Evolutionary conservation across 495 filamentous ascomycete genomes (phyloP), one percentile per base, ranked within the genome.

Genomic region (Lasiosphaeris hirsuta): DNA sequence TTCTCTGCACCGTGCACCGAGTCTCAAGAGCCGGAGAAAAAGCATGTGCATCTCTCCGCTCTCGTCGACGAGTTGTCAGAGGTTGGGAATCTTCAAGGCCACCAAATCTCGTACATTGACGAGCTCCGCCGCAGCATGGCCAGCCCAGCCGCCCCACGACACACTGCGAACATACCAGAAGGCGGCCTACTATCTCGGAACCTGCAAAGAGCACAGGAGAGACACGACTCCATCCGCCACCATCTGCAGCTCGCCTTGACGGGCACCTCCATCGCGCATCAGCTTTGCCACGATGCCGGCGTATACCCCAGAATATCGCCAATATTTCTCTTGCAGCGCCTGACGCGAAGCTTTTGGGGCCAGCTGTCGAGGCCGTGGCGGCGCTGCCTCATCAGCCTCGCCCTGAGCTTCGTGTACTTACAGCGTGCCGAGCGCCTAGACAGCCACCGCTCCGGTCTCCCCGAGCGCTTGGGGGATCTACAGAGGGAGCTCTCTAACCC

Each of bases 401-500:
- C 60, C 8, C 41, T 75, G 3, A 47, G 66, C 1, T 51, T 78
- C 2, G 59, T 68, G 9, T 51, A 53, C 7, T 57, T 77, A 6
- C 76, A 78, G 55, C 68, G 69, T 9, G 71, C 72, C 8, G 65
- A 73, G 36, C 69, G 78, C 3, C 61, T 78, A 6, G 19, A 72
- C 13, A 53, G 44, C 11, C 23, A 34, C 34, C 34, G 41, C 39
- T 15, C 0, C 14, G 36, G 18, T 0, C 43, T 60, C 2, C 44
- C 45, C 35, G 46, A 57, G 3, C 75, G 69, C 15, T 17, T 19
- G 9, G 54, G 65, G 2, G 79, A 78, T 13, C 63, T 87, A 0
- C 18, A 68, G 0, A 70, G 70, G 33, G 86, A 88, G 59, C 42
- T 83, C 0, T 34, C 19, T 1, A 86, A 87, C 61, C 34, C 48